Evolutionary conservation across 192 early-diverging fungal species (phyloP).

Genomic region (Spizellomyces sp.): DNA sequence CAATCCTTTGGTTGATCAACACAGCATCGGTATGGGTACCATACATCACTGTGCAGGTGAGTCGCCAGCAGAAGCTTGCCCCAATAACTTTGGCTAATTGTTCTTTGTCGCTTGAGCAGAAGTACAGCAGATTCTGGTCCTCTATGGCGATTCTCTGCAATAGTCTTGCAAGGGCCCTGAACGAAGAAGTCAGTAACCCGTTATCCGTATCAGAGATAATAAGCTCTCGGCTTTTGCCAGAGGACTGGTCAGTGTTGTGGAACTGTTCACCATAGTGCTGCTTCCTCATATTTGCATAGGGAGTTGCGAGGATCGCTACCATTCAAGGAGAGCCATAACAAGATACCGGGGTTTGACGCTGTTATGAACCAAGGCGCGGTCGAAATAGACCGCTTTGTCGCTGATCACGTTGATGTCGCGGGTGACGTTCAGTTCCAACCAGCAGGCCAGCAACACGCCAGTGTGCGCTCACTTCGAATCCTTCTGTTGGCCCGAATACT

Average conservation of each 20-base stretch:
- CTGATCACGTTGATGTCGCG: background rate
- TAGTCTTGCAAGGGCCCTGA: background rate
- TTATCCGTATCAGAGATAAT: too few species aligned
- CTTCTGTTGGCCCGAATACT: too few species aligned
- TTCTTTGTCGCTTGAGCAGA: constrained; percentile 1
- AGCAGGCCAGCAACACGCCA: too few species aligned
- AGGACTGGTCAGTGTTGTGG: too few species aligned
- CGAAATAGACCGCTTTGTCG: background rate
- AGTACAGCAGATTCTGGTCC: constrained; percentile 15
- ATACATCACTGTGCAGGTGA: background rate
- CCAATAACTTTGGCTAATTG: background rate
- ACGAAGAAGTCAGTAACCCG: too few species aligned
- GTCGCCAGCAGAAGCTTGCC: too few species aligned
- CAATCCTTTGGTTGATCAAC: constrained; percentile 10
- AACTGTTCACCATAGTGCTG: too few species aligned
- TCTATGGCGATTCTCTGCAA: constrained; percentile 27
- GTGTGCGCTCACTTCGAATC: too few species aligned
- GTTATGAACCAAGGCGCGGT: background rate
- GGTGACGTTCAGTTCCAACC: background rate
- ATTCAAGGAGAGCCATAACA: too few species aligned
- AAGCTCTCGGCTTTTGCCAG: too few species aligned
- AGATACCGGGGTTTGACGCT: background rate
- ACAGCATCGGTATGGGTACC: background rate
- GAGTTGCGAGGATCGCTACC: background rate
- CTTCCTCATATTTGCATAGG: too few species aligned